Evolutionary conservation across 106 monocot species (phyloP).

Genomic region (Acanthochlamys bracteata): DNA sequence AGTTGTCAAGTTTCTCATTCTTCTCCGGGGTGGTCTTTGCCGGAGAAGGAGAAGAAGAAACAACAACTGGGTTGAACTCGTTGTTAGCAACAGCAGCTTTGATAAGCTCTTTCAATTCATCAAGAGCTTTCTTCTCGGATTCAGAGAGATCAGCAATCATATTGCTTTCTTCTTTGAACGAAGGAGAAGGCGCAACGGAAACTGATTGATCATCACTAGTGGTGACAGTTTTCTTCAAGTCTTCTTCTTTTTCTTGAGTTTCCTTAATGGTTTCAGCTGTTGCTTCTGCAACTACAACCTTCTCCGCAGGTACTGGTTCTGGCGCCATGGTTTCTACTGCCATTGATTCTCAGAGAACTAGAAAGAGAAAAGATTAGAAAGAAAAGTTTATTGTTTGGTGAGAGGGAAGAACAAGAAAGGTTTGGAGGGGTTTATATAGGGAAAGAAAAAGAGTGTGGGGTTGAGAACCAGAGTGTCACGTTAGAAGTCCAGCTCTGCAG

Average conservation of each 20-base stretch:
- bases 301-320: conserved; percentile 4
- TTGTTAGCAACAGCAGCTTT: conserved; percentile 30
- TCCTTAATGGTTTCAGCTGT: conserved; percentile 6
- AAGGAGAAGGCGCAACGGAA: conserved; percentile 12
- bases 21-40: background rate
- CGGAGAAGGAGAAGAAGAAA: background rate
- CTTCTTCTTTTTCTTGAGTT: background rate
- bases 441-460: background rate
- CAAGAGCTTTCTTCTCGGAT: conserved; percentile 53
- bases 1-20: background rate
- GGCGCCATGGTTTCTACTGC: conserved; percentile 2
- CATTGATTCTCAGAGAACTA: background rate
- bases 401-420: background rate
- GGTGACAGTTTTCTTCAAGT: no score
- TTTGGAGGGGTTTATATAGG: background rate
- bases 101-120: conserved; percentile 48
- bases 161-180: conserved; percentile 70
- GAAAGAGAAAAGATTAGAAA: background rate
- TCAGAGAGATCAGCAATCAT: conserved; percentile 39
- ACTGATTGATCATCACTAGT: no score
- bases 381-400: background rate
- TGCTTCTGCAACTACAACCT: conserved; percentile 11
- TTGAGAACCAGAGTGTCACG: conserved; percentile 1
- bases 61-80: conserved; percentile 38
- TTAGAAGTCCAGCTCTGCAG: background rate